Conservation (phyloP, 495 filamentous ascomycete genomes). For the Thermothielavioides terrestris region DNA sequence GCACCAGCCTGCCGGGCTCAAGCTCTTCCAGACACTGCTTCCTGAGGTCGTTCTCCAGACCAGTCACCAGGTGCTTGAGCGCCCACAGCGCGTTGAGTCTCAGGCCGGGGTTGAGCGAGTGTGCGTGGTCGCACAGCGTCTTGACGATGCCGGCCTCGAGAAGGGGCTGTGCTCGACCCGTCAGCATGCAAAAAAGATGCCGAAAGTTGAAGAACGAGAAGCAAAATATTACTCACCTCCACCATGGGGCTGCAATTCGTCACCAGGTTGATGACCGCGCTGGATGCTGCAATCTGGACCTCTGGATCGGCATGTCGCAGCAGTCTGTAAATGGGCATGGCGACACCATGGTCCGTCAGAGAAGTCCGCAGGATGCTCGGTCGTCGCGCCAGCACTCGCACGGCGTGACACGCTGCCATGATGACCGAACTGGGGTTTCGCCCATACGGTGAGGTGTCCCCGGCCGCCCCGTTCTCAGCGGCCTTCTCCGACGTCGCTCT, state of each 20-base stretch:
- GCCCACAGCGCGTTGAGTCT: conserved; percentile 83
- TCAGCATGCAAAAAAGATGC: conserved; percentile 19
- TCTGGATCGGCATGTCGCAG: conserved; percentile 68
- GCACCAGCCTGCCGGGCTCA: conserved; percentile 68
- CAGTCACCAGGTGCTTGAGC: conserved; percentile 74
- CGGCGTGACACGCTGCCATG: conserved; percentile 74
- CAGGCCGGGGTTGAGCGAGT: conserved; percentile 61
- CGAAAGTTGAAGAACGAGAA: neutral
- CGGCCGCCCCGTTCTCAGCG: neutral
- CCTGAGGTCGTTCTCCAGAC: conserved; percentile 59
- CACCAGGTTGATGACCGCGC: conserved; percentile 73
- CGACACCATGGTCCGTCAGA: conserved; percentile 76
- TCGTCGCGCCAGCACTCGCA: conserved; percentile 70
- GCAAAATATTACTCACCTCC: conserved; percentile 46
- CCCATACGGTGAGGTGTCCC: conserved; percentile 20
- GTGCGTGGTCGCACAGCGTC: conserved; percentile 74
- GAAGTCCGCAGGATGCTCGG: conserved; percentile 76
- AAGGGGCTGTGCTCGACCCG: conserved; percentile 51
- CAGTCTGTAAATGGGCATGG: conserved; percentile 67
- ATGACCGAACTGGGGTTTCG: conserved; percentile 55
- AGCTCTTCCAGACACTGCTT: conserved; percentile 68
- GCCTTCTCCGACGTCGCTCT: conserved; percentile 12
- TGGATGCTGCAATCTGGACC: conserved; percentile 77
- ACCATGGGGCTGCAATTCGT: conserved; percentile 86
- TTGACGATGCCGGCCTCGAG: conserved; percentile 67